Base-by-base conservation (phyloP, 1,284 basidiomycete species). In the Cyathus olla region DNA sequence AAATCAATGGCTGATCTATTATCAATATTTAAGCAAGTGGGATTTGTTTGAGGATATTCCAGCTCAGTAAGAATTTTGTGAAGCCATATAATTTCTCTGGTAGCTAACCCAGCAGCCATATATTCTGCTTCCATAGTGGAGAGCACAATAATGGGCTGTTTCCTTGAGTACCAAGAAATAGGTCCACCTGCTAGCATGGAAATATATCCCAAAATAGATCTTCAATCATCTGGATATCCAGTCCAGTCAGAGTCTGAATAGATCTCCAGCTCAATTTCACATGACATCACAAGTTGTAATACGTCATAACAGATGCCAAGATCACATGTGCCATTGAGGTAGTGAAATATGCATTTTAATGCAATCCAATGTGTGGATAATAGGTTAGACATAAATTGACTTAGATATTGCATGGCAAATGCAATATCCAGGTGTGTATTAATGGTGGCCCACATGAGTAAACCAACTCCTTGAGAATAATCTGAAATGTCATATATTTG, bases 351-450 rank as follows among this genome's bases (percentile, higher is more conserved):
- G 4, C 24, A 26, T 13, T 39, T 44, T 5, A 31, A 22, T 31
- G 55, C 44, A 2, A 3, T 5, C 53, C 35, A 40, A 15, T 55
- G 53, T 2, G n/a, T 19, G 15, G 24, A 17, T 22, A 24, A 48
- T 6, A 21, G 35, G 6, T 26, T 8, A 26, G 46, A 42, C 27
- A 55, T 31, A 24, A 40, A 55, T 44, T 55, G 53, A 1, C n/a
- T 21, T 10, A 55, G 24, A 10, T 47, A 11, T 29, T 29, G 35
- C 6, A 31, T 28, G 1, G 82, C 73, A 59, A 69, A 80, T 0
- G 77, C 55, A 26, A 86, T 80, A 67, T 85, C 80, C 0, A 81
- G 81, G 3, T 75, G 62, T 1, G 82, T 80, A 1, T 63, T 73
- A 15, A 77, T 61, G 1, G 75, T 70, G 1, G 82, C 55, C 57